Evolutionary conservation across 768 basidiomycete genomes (phyloP), one percentile per base, ranked within the genome.

Genomic region (Mrakia gelida): DNA sequence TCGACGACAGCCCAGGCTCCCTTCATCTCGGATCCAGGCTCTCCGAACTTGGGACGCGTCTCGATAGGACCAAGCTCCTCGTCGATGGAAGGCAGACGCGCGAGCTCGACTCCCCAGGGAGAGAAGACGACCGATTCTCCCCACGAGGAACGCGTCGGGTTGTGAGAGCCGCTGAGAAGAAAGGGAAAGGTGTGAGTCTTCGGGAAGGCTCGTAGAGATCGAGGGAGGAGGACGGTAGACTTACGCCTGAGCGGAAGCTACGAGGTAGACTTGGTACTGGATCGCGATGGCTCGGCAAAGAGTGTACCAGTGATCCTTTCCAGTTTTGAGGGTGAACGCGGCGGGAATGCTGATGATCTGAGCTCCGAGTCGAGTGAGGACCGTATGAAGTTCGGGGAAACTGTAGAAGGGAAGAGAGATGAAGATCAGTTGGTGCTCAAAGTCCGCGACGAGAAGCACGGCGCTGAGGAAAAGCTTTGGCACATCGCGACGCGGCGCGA

Each of bases 261-360:
- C 62, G 56, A 84, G 82, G 79, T 81, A 83, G 23, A 81, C 79
- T 70, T 84, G 83, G 67, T 79, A 79, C 52, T 80, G 81, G 43
- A 84, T 82, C 10, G 83, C 82, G n/a, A 80, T 81, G 30, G 81
- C 73, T 43, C 81, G 80, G 10, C 45, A 21, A 2, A 34, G 81
- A 80, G 81, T 79, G 81, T 80, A 61, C 83, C 83, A 84, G 71
- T 84, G 83, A 79, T 83, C 83, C 26, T 80, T 72, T 28, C 83
- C 83, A 3, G 83, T 84, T 67, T 81, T 82, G 32, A 84, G 80
- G 10, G 81, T 83, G 78, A 84, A 84, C 13, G 83, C 83, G 13
- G 81, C 81, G 41, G 83, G 83, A 62, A 84, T 80, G 4, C 81
- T 34, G 71, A 84, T 72, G 43, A 81, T 79, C 34, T 81, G 80